phyloP scores from a whole-genome alignment of 2,329 filamentous ascomycete genomes.

The Colletotrichum siamense region DNA sequence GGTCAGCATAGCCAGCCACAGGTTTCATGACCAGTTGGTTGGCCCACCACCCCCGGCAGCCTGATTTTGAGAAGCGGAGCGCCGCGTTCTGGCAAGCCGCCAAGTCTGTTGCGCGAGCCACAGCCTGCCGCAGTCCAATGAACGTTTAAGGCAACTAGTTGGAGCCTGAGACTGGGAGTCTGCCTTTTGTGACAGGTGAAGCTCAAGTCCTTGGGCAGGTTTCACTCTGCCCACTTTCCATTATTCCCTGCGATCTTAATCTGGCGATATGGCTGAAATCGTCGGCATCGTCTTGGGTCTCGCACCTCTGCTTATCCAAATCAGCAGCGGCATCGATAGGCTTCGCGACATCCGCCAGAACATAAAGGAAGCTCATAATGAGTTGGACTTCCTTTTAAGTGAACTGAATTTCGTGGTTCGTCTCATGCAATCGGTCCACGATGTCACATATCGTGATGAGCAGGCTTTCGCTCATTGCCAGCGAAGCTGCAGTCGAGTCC shows the following conservation, averaged over 20 bases:
- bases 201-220: no score
- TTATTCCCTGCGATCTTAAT: fast-evolving
- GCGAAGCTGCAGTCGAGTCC: background rate
- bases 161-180: no score
- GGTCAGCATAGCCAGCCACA: no score
- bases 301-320: background rate
- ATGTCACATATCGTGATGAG: background rate
- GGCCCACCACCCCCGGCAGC: no score
- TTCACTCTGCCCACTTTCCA: fast-evolving
- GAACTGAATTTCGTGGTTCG: background rate
- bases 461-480: background rate
- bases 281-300: background rate
- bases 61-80: no score
- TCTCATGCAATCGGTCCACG: background rate
- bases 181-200: no score
- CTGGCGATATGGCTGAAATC: background rate
- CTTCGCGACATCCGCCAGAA: background rate
- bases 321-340: background rate
- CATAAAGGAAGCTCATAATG: background rate
- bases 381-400: background rate
- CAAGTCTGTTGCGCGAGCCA: no score
- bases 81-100: no score
- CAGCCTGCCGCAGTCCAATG: no score
- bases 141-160: no score
- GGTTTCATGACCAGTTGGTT: no score